These are phyloP conservation scores for Hericium erinaceus DNA, from an alignment of 768 basidiomycete species.

Conservation along the genomic window DNA sequence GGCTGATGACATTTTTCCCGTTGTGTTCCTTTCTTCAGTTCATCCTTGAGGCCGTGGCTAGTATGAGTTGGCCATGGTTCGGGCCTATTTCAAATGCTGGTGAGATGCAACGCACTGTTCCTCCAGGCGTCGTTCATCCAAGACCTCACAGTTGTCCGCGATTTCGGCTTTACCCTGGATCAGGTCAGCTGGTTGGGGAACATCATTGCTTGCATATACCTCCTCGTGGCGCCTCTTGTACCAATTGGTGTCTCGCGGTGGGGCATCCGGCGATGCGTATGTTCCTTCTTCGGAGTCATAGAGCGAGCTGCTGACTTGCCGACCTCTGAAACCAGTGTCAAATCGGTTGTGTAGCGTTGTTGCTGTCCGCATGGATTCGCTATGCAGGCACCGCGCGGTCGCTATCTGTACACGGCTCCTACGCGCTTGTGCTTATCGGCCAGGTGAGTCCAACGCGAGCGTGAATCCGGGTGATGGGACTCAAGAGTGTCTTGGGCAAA, in stretches of 20 bases:
- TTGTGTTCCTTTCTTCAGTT: conserved; percentile 30
- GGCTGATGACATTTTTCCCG: neutral
- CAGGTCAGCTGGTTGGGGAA: conserved; percentile 81
- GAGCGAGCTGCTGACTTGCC: neutral
- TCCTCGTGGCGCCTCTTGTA: conserved; percentile 51
- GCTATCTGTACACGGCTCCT: conserved; percentile 42
- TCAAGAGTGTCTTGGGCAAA: conserved; percentile 17
- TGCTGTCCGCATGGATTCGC: conserved; percentile 68
- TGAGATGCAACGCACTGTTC: conserved; percentile 21
- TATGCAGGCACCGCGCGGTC: conserved; percentile 58
- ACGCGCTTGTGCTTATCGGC: conserved; percentile 59
- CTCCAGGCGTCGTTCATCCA: neutral
- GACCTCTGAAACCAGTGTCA: conserved; percentile 41
- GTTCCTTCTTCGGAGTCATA: conserved; percentile 16
- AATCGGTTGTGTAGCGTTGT: conserved; percentile 40
- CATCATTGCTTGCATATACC: conserved; percentile 48
- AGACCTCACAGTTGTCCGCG: conserved; percentile 35
- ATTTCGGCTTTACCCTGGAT: conserved; percentile 61
- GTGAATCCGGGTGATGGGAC: neutral
- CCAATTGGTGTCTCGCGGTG: conserved; percentile 49
- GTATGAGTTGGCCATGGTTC: conserved; percentile 75
- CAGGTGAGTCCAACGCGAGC: conserved; percentile 37
- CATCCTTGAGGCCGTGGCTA: conserved; percentile 50
- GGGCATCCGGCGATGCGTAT: conserved; percentile 54
- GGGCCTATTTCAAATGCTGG: conserved; percentile 70